Evolutionary conservation across 176 grass and related monocot genomes (phyloP).

Genomic region (Lolium multiflorum): DNA sequence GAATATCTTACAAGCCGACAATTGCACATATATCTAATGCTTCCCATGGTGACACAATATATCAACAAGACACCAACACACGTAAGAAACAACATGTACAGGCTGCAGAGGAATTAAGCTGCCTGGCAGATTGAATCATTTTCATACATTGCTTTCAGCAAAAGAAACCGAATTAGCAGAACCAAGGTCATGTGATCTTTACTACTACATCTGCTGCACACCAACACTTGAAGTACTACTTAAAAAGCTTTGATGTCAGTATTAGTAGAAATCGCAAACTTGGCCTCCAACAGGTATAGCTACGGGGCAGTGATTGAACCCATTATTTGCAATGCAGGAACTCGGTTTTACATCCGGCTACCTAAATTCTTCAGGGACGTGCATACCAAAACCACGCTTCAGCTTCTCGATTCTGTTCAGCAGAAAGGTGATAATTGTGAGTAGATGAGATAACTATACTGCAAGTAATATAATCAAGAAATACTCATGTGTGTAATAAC

Average conservation of each 20-base stretch:
- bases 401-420: conserved; percentile 85
- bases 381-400: conserved; percentile 95
- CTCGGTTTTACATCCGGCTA: conserved; percentile 43
- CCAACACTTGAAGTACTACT: conserved; percentile 28
- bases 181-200: conserved; percentile 33
- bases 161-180: conserved; percentile 45
- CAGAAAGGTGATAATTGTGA: conserved; percentile 41
- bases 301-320: conserved; percentile 9
- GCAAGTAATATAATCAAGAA: conserved; percentile 14
- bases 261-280: conserved; percentile 13
- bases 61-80: conserved; percentile 21
- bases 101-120: conserved; percentile 41
- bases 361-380: conserved; percentile 69
- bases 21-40: conserved; percentile 48
- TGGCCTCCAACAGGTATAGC: conserved; percentile 34
- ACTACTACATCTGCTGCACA: conserved; percentile 1
- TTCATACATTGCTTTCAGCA: conserved; percentile 39
- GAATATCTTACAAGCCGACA: conserved; percentile 50
- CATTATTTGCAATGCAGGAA: conserved; percentile 38
- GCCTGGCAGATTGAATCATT: conserved; percentile 26
- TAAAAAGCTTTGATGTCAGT: conserved; percentile 6
- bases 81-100: conserved; percentile 36
- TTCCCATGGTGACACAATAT: conserved; percentile 21
- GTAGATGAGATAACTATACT: background rate
- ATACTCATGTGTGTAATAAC: background rate